Conservation (phyloP, 1,284 basidiomycete genomes). For the Rugosomyces carneus region DNA sequence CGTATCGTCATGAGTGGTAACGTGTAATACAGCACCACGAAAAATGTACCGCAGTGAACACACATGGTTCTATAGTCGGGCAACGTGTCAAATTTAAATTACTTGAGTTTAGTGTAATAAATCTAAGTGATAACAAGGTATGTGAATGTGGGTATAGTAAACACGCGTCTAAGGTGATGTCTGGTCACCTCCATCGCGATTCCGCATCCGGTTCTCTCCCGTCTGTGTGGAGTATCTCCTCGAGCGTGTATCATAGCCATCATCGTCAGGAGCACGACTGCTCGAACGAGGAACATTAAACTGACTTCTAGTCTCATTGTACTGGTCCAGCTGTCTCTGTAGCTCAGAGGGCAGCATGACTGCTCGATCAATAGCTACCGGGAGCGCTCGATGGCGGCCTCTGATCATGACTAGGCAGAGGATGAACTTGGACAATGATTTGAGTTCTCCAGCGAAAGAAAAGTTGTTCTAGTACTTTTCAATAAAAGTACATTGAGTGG, state of each 20-base stretch:
- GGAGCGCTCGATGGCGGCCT: conserved; percentile 86
- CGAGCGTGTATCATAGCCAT: background rate
- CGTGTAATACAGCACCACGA: no score
- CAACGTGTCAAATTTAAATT: background rate
- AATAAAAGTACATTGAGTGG: background rate
- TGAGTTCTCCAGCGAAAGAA: conserved; percentile 77
- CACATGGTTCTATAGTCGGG: no score
- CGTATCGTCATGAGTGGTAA: no score
- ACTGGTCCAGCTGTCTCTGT: conserved; percentile 17
- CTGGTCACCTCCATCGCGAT: background rate
- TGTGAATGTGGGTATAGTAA: background rate
- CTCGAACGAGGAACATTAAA: conserved; percentile 1
- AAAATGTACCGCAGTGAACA: no score
- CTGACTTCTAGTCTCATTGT: conserved; percentile 12
- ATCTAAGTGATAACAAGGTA: background rate
- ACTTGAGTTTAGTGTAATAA: background rate
- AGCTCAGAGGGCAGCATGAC: conserved; percentile 68
- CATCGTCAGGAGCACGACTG: conserved; percentile 8
- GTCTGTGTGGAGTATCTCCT: background rate
- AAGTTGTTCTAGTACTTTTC: conserved; percentile 50
- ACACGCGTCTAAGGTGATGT: background rate
- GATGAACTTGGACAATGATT: conserved; percentile 82
- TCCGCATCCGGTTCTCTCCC: background rate
- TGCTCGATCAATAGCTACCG: conserved; percentile 86
- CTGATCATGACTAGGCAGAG: conserved; percentile 86